These are phyloP conservation scores for Pseudocercospora musae DNA, from an alignment of 2,329 filamentous ascomycete species.

Conservation along the genomic window DNA sequence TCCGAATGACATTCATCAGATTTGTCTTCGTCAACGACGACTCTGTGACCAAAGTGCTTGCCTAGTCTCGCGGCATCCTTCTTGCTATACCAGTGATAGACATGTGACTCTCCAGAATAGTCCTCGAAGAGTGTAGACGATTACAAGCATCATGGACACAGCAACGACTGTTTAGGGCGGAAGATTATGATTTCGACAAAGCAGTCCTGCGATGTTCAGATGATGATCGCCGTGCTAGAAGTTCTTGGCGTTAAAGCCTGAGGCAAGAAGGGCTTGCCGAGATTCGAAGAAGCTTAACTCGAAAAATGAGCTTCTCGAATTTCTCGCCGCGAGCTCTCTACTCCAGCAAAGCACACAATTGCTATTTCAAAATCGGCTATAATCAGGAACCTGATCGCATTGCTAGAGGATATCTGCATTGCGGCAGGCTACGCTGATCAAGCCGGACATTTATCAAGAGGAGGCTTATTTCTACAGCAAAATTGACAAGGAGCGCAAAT, in stretches of 20 bases:
- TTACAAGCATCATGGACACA: too few relatives aligned
- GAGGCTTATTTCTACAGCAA: not conserved
- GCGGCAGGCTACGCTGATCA: conserved; percentile 16
- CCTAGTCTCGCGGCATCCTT: too few relatives aligned
- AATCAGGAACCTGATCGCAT: conserved; percentile 17
- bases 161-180: too few relatives aligned
- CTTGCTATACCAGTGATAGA: too few relatives aligned
- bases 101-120: too few relatives aligned
- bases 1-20: too few relatives aligned
- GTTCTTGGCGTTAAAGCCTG: not conserved
- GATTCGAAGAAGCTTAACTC: not conserved
- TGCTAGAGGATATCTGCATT: conserved; percentile 7
- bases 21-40: too few relatives aligned
- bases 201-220: too few relatives aligned
- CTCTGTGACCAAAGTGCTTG: too few relatives aligned
- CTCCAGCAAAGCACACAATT: not conserved
- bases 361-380: conserved; percentile 15
- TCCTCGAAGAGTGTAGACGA: too few relatives aligned
- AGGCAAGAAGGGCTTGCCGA: not conserved
- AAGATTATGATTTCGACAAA: too few relatives aligned
- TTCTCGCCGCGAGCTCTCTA: not conserved
- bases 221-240: too few relatives aligned
- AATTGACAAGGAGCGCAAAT: not conserved
- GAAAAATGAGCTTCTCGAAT: not conserved
- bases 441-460: conserved; percentile 14